Conservation (phyloP, 202 grass and related monocot genomes). For the Setaria viridis region DNA sequence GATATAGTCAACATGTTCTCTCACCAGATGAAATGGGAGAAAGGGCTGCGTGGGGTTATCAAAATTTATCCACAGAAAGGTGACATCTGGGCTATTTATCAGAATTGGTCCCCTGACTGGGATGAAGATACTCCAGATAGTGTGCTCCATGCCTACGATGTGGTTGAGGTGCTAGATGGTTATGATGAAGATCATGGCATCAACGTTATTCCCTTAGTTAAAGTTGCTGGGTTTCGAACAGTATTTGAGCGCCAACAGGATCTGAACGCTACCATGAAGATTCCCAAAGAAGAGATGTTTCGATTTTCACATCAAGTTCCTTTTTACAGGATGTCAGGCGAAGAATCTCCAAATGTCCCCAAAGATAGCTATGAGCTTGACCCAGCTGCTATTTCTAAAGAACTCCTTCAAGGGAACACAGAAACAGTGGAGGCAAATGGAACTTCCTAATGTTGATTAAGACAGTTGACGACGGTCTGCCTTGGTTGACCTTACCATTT, state of each 20-base stretch:
- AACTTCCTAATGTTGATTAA: constrained; percentile 47
- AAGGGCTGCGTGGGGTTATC: constrained; percentile 64
- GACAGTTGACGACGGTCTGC: constrained; percentile 15
- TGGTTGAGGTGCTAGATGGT: constrained; percentile 65
- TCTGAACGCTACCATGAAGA: constrained; percentile 46
- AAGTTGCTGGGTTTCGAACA: constrained; percentile 66
- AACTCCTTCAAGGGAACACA: constrained; percentile 56
- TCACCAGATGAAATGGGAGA: constrained; percentile 86
- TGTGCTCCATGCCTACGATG: constrained; percentile 73
- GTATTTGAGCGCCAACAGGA: constrained; percentile 61
- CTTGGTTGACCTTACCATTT: constrained; percentile 46
- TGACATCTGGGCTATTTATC: constrained; percentile 85
- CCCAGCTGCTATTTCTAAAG: constrained; percentile 68
- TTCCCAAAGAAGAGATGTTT: constrained; percentile 84
- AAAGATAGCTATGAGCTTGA: constrained; percentile 83
- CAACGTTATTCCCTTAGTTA: constrained; percentile 60
- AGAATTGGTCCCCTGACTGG: constrained; percentile 79
- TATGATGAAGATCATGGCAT: constrained; percentile 74
- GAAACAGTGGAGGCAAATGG: constrained; percentile 37
- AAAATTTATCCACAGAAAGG: constrained; percentile 82
- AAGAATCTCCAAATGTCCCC: constrained; percentile 63
- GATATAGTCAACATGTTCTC: constrained; percentile 87
- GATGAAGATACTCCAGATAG: constrained; percentile 65
- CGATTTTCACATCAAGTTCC: constrained; percentile 85
- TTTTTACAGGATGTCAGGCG: constrained; percentile 71